Evolutionary conservation across 164 flowering plant species (phyloP).

Genomic region (Kalanchoe fedtschenkoi): DNA sequence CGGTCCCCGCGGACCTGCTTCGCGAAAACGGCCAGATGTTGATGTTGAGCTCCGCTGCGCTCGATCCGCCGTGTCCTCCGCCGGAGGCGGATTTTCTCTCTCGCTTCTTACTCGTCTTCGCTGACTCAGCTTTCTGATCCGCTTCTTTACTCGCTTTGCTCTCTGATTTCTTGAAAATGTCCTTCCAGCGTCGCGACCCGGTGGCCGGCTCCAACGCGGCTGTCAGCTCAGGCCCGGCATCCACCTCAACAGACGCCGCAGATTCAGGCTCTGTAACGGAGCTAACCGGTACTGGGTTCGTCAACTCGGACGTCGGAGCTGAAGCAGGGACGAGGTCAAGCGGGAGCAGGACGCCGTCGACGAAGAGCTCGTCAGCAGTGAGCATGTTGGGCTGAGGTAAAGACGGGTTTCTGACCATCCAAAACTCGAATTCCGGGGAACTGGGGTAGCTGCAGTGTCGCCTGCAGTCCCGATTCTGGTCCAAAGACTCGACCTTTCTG

Average conservation of each 20-base stretch:
- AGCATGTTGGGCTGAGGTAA: conserved; percentile 38
- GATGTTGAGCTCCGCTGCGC: conserved; percentile 63
- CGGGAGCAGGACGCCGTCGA: conserved; percentile 74
- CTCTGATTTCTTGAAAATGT: conserved; percentile 53
- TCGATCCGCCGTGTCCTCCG: conserved; percentile 10
- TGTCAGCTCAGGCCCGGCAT: conserved; percentile 7
- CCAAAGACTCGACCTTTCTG: conserved; percentile 1
- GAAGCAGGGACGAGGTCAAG: conserved; percentile 35
- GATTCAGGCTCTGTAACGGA: conserved; percentile 1
- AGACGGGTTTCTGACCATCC: conserved; percentile 62
- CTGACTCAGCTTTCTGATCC: conserved; percentile 13
- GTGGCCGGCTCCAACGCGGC: conserved; percentile 7
- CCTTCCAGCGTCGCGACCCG: conserved; percentile 65
- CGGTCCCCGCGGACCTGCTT: conserved; percentile 77
- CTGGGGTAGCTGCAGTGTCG: conserved; percentile 24
- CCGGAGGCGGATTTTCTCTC: conserved; percentile 19
- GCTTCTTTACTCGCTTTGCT: conserved; percentile 17
- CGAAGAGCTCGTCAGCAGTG: conserved; percentile 77
- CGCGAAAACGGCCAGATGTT: conserved; percentile 91
- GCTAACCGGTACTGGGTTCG: conserved; percentile 8
- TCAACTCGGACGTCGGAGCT: conserved; percentile 9
- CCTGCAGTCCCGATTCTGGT: conserved; percentile 20
- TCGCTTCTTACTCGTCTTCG: conserved; percentile 32
- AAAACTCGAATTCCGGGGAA: conserved; percentile 84
- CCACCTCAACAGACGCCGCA: not conserved